phyloP scores from a whole-genome alignment of 345 rosid genomes.

The Bruguiera sexangula region DNA sequence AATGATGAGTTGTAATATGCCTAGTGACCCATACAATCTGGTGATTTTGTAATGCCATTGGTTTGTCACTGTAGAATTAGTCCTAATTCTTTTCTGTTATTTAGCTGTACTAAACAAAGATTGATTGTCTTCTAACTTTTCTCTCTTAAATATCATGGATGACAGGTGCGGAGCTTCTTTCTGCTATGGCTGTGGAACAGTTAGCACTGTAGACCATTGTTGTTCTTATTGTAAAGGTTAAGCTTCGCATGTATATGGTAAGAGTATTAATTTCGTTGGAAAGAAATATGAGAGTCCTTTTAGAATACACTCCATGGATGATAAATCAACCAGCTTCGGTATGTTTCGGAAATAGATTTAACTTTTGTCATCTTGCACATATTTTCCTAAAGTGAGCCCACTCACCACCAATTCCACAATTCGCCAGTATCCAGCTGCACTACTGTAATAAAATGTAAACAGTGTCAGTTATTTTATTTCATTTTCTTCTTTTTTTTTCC shows the following conservation, averaged over 20 bases:
- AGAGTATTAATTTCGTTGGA: too few species aligned
- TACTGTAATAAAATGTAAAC: slow-evolving; percentile 51
- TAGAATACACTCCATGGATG: too few species aligned
- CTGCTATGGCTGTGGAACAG: slow-evolving; percentile 19
- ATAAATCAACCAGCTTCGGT: too few species aligned
- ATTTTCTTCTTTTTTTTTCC: too few species aligned
- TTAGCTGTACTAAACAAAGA: too few species aligned
- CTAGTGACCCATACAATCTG: too few species aligned
- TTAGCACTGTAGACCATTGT: not conserved
- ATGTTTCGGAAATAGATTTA: not conserved
- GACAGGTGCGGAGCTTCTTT: slow-evolving; percentile 18
- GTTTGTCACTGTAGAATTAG: too few species aligned
- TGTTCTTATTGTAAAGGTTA: slow-evolving; percentile 4
- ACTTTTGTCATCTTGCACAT: not conserved
- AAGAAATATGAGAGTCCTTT: too few species aligned
- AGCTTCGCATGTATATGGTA: not conserved
- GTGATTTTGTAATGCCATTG: too few species aligned
- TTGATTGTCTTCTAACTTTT: too few species aligned
- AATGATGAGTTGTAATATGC: too few species aligned
- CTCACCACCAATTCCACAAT: slow-evolving; percentile 95
- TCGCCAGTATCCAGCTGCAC: slow-evolving; percentile 98
- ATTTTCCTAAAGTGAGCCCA: slow-evolving; percentile 87
- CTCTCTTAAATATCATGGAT: not conserved
- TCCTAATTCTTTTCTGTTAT: too few species aligned
- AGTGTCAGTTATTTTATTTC: slow-evolving; percentile 19